Evolutionary conservation across 805 yeast genomes (phyloP).

Genomic region (Cyberlindnera mrakii): DNA sequence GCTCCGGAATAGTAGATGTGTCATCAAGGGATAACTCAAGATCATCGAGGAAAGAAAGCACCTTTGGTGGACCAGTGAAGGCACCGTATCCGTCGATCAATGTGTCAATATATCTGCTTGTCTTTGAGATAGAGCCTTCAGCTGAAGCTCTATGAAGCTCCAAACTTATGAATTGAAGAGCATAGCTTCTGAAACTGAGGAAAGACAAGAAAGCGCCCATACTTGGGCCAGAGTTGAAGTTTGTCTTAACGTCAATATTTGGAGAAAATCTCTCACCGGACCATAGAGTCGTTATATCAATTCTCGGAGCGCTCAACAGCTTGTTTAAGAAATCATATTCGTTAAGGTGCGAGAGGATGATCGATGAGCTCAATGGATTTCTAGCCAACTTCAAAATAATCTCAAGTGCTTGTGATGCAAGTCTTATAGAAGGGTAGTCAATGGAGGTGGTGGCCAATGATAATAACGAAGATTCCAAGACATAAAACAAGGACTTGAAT

Average conservation of each 20-base stretch:
- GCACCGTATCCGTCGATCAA: constrained; percentile 47
- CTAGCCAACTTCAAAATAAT: constrained; percentile 57
- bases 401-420: constrained; percentile 55
- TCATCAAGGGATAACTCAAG: constrained; percentile 52
- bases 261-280: constrained; percentile 38
- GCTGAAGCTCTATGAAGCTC: constrained; percentile 59
- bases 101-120: constrained; percentile 43
- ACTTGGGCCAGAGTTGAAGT: constrained; percentile 27
- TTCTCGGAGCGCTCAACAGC: constrained; percentile 44
- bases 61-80: constrained; percentile 56
- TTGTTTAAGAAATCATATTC: constrained; percentile 44
- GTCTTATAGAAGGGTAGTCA: constrained; percentile 47
- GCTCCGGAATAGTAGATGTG: constrained; percentile 25
- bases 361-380: constrained; percentile 45
- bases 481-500: constrained; percentile 44
- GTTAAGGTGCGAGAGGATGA: constrained; percentile 49
- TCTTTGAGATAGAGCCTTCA: constrained; percentile 43
- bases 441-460: constrained; percentile 35
- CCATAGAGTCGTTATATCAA: constrained; percentile 55
- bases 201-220: constrained; percentile 56
- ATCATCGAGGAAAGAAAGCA: constrained; percentile 65
- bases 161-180: constrained; percentile 60
- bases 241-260: constrained; percentile 26
- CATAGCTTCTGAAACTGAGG: constrained; percentile 50
- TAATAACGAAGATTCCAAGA: constrained; percentile 43